Evolutionary conservation across 768 basidiomycete genomes (phyloP).

Genomic region (Calocera cornea): DNA sequence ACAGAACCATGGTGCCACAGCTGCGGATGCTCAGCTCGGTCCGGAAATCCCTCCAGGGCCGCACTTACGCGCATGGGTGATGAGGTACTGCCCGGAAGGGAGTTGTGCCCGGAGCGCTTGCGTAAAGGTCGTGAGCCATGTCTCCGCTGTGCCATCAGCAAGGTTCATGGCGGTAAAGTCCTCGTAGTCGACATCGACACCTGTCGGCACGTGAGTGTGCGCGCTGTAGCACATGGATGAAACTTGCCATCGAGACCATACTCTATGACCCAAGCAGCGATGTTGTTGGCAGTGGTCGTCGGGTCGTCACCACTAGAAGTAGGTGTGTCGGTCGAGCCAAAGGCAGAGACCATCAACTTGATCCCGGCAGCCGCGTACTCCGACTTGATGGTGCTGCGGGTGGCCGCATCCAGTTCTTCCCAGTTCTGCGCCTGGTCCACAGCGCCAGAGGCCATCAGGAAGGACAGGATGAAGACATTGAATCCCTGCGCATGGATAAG

Average conservation of each 20-base stretch:
- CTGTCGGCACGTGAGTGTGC: no score
- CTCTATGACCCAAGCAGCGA: slow-evolving; percentile 52
- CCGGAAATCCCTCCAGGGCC: not conserved
- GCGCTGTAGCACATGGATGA: no score
- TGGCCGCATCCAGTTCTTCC: slow-evolving; percentile 32
- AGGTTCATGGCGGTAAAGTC: slow-evolving; percentile 49
- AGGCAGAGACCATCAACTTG: slow-evolving; percentile 34
- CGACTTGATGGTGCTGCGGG: slow-evolving; percentile 37
- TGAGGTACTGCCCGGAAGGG: slow-evolving; percentile 25
- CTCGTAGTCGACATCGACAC: slow-evolving; percentile 50
- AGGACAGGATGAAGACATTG: slow-evolving; percentile 12
- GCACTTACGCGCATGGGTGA: slow-evolving; percentile 28
- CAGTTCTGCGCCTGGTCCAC: slow-evolving; percentile 34
- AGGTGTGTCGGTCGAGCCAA: slow-evolving; percentile 38
- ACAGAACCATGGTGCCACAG: slow-evolving; percentile 32
- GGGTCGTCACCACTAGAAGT: slow-evolving; percentile 49
- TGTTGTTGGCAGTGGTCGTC: slow-evolving; percentile 42
- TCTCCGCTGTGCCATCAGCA: slow-evolving; percentile 39
- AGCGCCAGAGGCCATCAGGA: slow-evolving; percentile 7
- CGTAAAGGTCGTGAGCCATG: slow-evolving; percentile 30
- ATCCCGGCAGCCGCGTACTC: slow-evolving; percentile 47
- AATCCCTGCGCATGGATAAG: slow-evolving; percentile 7
- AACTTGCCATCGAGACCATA: slow-evolving; percentile 45
- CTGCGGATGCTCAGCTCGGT: no score
- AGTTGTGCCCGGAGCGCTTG: slow-evolving; percentile 26